Evolutionary conservation across 2,329 filamentous ascomycete genomes (phyloP), one percentile per base, ranked within the genome.

Genomic region (Trichoderma hamatum): DNA sequence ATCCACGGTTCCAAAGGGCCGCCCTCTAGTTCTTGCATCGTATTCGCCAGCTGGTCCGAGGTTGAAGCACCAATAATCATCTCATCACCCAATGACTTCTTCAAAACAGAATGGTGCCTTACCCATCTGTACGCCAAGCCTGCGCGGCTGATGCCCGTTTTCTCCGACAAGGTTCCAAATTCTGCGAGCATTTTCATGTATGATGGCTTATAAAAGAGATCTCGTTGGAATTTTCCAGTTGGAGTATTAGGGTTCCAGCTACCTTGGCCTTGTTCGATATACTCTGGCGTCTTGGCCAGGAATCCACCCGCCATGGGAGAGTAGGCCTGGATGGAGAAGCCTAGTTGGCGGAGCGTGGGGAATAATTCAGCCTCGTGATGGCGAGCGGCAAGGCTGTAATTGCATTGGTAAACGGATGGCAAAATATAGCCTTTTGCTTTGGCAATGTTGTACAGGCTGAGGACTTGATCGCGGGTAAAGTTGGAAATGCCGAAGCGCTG

Each of bases 51-150:
- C 73, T 83, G 81, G 39, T 75, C 74, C 5, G 75, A 69, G 55
- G 73, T 79, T 39, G 74, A 78, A 2, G 80, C 79, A 5, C 81
- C 82, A 19, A 82, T 72, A 62, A 83, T 78, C 69, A 83, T 70
- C 13, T 70, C 75, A 73, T 81, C 81, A 32, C 79, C 80, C 13
- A 74, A 72, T 24, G 74, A 73, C 11, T 65, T 74, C 51, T 75
- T 76, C 24, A 83, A 73, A 36, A 78, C 78, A 7, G 85, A 87
- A 75, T 90, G 87, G 74, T 89, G 85, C n/a, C 81, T 81, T 34
- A 84, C 74, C 88, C 88, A 90, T 58, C 88, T 81, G 70, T 89
- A 82, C 0, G 88, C 88, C 10, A 85, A 82, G 74, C 90, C 89
- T 7, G 88, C 79, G 63, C 86, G 73, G 0, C 85, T 84, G 65